Conservation (phyloP, 768 basidiomycete genomes). For the Tephrocybe sp. region DNA sequence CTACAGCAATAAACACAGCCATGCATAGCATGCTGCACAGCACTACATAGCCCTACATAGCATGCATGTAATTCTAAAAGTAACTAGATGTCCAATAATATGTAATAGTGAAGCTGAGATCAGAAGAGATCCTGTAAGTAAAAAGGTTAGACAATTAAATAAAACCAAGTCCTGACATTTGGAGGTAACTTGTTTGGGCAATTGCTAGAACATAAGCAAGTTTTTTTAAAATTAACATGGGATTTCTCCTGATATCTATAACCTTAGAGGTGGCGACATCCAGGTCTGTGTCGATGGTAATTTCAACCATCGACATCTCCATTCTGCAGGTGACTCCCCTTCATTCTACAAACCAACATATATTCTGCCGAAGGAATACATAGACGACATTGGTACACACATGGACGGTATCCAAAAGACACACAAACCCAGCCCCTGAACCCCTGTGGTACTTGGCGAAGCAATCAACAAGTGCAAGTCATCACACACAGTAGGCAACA, state of each 20-base stretch:
- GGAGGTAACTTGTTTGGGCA: conserved; percentile 24
- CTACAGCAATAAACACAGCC: no score
- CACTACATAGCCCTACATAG: no score
- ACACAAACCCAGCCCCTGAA: background rate
- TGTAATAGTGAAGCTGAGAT: no score
- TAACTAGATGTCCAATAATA: no score
- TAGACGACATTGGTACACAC: conserved; percentile 28
- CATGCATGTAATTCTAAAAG: no score
- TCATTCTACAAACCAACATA: conserved; percentile 29
- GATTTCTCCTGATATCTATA: background rate
- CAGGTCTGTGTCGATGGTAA: conserved; percentile 38
- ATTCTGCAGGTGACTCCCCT: conserved; percentile 29
- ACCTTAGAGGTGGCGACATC: conserved; percentile 35
- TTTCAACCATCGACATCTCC: conserved; percentile 37
- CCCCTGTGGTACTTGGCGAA: conserved; percentile 21
- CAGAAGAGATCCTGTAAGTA: no score
- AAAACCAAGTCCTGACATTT: no score
- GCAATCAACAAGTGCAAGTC: conserved; percentile 34
- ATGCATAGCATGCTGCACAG: no score
- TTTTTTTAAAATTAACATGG: background rate
- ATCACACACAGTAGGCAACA: conserved; percentile 29
- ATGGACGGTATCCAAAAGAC: conserved; percentile 24
- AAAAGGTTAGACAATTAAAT: no score
- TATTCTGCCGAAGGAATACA: conserved; percentile 32
- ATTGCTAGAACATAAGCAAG: conserved; percentile 19